Evolutionary conservation across 140 eudicot species (phyloP), one percentile per base, ranked within the genome.

Genomic region (Oenanthe javanica): DNA sequence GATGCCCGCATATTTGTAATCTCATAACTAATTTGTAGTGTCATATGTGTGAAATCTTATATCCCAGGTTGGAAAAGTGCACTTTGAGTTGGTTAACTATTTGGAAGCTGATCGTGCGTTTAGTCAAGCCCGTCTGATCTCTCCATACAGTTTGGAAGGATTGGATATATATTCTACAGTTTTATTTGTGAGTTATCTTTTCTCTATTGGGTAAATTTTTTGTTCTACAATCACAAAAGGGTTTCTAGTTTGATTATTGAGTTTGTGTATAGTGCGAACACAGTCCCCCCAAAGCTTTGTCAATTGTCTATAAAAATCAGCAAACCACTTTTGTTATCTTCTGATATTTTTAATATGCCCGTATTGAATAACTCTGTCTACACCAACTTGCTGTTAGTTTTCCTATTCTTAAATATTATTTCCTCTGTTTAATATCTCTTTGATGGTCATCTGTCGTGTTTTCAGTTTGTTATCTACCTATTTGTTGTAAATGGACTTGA

Each of bases 111-210:
- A 91, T 71, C 89, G 89, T 81, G 97, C 97, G 77, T 95, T 95
- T 86, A 87, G 89, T 82, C 87, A 86, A 81, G 97, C 99, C 18
- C 94, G 96, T 8, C 85, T 88, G 82, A 89, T 90, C 70, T 89
- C 91, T 80, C 99, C 99, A 59, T 91, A 87, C 84, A 87, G 90
- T 87, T 89, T 95, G 84, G 99, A 91, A 78, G 99, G 99, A 86
- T 91, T 93, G 97, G 99, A 95, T 85, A 83, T 91, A 49, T 91
- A 95, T 80, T 95, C 99, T 15, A 92, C 99, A 71, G 97, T 93
- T 67, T 79, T 95, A 78, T 95, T 88, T 87, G 99, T 95, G 84
- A 88, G 99, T 86, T 67, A 36, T 59, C 73, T 50, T 43, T 43
- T 21, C 45, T 54, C 42, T 46, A 0, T 16, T 23, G 16, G 9